These are phyloP conservation scores for Gossypium aridum DNA, from an alignment of 441 rosid species.

Conservation along the genomic window DNA sequence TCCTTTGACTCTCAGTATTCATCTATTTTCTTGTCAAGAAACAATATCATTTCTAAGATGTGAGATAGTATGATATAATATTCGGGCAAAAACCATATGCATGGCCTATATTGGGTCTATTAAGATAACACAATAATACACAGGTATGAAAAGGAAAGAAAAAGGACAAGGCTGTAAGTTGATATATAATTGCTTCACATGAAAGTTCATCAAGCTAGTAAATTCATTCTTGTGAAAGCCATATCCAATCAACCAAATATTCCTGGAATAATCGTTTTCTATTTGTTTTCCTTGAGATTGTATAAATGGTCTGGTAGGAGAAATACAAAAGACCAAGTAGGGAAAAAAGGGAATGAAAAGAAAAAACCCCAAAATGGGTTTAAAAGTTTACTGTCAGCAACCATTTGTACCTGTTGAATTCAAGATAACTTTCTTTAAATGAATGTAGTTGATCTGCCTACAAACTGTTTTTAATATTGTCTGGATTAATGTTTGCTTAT, in stretches of 20 bases:
- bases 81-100: not conserved
- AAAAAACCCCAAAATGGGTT: not conserved
- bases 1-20: not conserved
- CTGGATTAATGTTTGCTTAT: not conserved
- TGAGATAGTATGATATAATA: not conserved
- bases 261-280: not conserved
- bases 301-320: not conserved
- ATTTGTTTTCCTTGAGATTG: not conserved
- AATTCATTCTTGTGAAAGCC: not conserved
- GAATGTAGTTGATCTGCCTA: not conserved
- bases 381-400: not conserved
- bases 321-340: not conserved
- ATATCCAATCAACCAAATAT: not conserved
- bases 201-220: slow-evolving; percentile 2
- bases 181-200: not conserved
- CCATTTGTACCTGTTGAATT: not conserved
- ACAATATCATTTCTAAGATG: not conserved
- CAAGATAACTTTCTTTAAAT: not conserved
- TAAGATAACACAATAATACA: not conserved
- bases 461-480: slow-evolving; percentile 4
- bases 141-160: not conserved
- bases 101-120: not conserved
- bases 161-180: not conserved
- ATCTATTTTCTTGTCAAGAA: not conserved
- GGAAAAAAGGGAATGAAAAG: not conserved